These are phyloP conservation scores for Kwoniella sp. DNA, from an alignment of 768 basidiomycete species.

Conservation along the genomic window DNA sequence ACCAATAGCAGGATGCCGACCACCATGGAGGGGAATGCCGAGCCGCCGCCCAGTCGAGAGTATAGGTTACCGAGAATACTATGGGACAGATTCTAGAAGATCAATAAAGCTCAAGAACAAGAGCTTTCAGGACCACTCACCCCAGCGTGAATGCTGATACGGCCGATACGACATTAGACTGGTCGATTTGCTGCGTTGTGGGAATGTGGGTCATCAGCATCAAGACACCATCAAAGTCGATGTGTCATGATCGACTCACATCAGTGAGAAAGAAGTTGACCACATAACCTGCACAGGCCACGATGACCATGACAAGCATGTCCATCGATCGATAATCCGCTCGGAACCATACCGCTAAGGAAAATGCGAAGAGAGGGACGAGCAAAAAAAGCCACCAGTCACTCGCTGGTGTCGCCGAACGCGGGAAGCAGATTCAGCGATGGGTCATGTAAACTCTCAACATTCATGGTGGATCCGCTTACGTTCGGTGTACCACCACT, in stretches of 20 bases:
- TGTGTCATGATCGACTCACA: constrained; percentile 14
- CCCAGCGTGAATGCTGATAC: constrained; percentile 46
- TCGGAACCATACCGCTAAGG: constrained; percentile 44
- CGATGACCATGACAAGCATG: constrained; percentile 43
- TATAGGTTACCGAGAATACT: constrained; percentile 45
- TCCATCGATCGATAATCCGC: constrained; percentile 45
- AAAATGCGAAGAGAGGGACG: constrained; percentile 43
- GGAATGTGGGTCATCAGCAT: background rate
- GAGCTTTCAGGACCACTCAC: constrained; percentile 18
- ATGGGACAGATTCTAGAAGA: background rate
- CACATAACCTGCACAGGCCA: constrained; percentile 39
- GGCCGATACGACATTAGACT: constrained; percentile 42
- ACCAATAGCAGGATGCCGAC: constrained; percentile 46
- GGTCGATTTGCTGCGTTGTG: constrained; percentile 28
- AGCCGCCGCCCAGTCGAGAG: constrained; percentile 42
- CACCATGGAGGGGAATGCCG: constrained; percentile 50
- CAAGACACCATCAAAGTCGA: background rate
- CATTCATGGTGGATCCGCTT: background rate
- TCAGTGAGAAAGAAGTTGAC: constrained; percentile 35
- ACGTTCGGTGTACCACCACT: constrained; percentile 46
- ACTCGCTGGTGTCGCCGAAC: constrained; percentile 9
- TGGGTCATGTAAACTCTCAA: background rate
- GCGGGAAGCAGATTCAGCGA: background rate
- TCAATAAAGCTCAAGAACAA: no score
- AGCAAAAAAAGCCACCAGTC: constrained; percentile 46